These are phyloP conservation scores for Fusarium sp. DNA, from an alignment of 2,329 filamentous ascomycete genomes.

Conservation along the genomic window DNA sequence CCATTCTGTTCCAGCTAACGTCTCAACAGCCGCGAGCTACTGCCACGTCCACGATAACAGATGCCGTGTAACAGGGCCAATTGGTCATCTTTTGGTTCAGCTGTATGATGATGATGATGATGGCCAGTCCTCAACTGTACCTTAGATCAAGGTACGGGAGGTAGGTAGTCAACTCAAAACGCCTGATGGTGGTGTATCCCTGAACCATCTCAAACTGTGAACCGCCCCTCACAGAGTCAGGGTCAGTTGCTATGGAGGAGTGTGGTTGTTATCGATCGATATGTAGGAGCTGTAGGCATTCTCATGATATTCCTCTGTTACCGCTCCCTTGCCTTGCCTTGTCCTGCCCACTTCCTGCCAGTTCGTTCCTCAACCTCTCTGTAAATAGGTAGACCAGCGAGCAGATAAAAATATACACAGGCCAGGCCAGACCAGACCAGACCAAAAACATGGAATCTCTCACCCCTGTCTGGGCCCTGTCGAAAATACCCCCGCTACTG, in stretches of 20 bases:
- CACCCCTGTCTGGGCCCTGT: constrained; percentile 16
- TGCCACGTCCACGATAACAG: constrained; percentile 15
- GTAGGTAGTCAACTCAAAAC: constrained; percentile 37
- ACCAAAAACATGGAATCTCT: constrained; percentile 2
- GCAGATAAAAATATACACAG: neutral
- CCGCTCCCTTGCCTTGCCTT: neutral
- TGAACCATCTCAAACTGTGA: constrained; percentile 28
- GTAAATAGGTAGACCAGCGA: neutral
- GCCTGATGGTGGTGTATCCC: constrained; percentile 35
- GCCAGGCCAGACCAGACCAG: neutral
- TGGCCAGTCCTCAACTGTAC: neutral
- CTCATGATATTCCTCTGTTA: neutral
- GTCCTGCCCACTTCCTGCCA: neutral
- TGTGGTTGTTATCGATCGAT: neutral
- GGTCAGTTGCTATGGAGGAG: constrained; percentile 4
- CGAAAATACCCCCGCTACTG: constrained; percentile 29
- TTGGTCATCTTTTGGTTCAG: constrained; percentile 7
- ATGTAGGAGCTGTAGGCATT: neutral
- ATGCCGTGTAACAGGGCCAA: constrained; percentile 19
- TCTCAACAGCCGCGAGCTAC: constrained; percentile 11
- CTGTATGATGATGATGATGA: neutral
- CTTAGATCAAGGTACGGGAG: neutral
- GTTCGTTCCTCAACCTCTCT: neutral
- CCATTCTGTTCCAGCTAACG: constrained; percentile 11
- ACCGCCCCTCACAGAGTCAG: neutral